phyloP scores from a whole-genome alignment of 106 monocot genomes.

The Hemerocallis citrina region DNA sequence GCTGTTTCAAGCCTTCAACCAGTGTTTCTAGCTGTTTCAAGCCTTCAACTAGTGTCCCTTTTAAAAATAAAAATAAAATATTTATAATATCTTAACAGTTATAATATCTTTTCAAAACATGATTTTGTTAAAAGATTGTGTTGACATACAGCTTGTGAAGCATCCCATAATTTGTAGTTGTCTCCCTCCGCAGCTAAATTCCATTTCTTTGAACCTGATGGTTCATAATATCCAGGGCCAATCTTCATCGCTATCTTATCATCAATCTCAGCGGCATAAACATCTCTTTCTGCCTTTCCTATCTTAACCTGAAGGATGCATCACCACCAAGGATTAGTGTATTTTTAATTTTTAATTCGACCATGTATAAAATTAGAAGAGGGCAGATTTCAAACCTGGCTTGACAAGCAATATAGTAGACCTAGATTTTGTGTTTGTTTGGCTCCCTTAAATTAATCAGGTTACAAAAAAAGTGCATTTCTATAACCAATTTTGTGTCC shows the following conservation, averaged over 20 bases:
- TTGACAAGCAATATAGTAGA: too few species aligned
- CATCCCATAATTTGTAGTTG: constrained; percentile 83
- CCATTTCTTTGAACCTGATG: constrained; percentile 42
- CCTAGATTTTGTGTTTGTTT: too few species aligned
- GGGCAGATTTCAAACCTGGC: too few species aligned
- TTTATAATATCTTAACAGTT: not conserved
- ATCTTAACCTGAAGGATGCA: constrained; percentile 60
- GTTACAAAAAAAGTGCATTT: too few species aligned
- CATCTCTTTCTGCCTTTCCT: constrained; percentile 69
- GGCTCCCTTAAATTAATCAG: too few species aligned
- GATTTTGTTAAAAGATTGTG: not conserved
- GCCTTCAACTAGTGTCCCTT: not conserved
- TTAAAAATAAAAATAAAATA: not conserved
- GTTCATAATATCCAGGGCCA: constrained; percentile 80
- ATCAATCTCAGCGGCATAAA: constrained; percentile 84
- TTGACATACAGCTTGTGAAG: constrained; percentile 17
- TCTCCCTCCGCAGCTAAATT: constrained; percentile 57
- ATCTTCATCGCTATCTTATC: constrained; percentile 67
- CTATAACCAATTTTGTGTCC: too few species aligned
- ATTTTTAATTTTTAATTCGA: too few species aligned
- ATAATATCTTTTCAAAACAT: not conserved
- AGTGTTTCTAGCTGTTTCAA: not conserved
- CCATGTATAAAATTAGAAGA: too few species aligned
- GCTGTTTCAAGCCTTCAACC: too few species aligned
- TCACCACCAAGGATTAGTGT: not conserved